These are phyloP conservation scores for Rubroshorea leprosula DNA, from an alignment of 345 rosid genomes.

Conservation along the genomic window DNA sequence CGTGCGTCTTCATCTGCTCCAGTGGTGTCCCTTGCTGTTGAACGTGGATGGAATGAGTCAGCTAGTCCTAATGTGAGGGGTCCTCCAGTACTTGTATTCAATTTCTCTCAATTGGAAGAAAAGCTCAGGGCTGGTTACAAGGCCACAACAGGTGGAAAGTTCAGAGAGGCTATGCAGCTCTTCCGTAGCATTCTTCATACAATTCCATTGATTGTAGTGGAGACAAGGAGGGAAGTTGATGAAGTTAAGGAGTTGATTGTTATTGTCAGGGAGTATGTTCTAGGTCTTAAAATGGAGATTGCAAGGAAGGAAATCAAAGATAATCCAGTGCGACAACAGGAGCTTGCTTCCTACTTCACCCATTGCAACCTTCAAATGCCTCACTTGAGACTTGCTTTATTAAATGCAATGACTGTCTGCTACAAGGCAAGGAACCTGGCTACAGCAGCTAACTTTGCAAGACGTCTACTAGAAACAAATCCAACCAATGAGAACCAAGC, in stretches of 20 bases:
- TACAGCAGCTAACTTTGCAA: constrained; percentile 76
- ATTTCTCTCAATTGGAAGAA: constrained; percentile 78
- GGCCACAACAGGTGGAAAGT: constrained; percentile 75
- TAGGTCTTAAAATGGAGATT: constrained; percentile 76
- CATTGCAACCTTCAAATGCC: constrained; percentile 84
- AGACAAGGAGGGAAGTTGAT: constrained; percentile 90
- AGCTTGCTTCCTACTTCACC: constrained; percentile 96
- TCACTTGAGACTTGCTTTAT: constrained; percentile 68
- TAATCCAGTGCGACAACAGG: constrained; percentile 68
- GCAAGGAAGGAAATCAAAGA: constrained; percentile 70
- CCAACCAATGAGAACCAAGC: constrained; percentile 74
- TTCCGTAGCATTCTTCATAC: constrained; percentile 78
- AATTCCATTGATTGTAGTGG: constrained; percentile 79
- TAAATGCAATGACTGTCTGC: constrained; percentile 72
- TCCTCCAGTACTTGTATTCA: constrained; percentile 69
- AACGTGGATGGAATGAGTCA: constrained; percentile 73
- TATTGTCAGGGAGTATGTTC: constrained; percentile 76
- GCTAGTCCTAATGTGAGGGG: constrained; percentile 75
- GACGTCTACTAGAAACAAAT: constrained; percentile 66
- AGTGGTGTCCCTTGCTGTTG: constrained; percentile 67
- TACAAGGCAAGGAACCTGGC: constrained; percentile 71
- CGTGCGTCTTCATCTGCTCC: constrained; percentile 72
- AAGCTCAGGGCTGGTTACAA: constrained; percentile 86
- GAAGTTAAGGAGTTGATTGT: constrained; percentile 76
- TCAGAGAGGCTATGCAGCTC: constrained; percentile 64